Percentiles rank a stretch among this genome's conserved stretches.
These are phyloP conservation scores for Xylariaceae sp. DNA, from an alignment of 2,329 filamentous ascomycete genomes.

Conservation along the genomic window DNA sequence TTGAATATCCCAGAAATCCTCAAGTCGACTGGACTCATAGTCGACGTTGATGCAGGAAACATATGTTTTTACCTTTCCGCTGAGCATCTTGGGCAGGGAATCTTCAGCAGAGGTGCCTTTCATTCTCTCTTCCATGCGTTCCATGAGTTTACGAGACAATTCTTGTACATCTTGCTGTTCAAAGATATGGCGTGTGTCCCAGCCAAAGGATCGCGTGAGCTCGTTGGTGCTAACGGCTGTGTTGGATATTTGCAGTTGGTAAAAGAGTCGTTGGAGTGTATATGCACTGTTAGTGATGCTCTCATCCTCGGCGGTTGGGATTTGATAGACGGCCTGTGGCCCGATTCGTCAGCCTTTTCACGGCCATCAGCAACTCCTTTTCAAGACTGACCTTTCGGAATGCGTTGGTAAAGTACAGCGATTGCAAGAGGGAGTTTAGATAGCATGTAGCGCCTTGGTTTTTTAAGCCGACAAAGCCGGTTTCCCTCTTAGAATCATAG, in stretches of 20 bases:
- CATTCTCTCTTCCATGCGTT: conserved; percentile 96
- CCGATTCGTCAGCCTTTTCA: conserved; percentile 23
- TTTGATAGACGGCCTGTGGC: conserved; percentile 87
- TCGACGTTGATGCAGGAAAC: conserved; percentile 98
- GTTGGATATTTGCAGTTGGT: conserved; percentile 87
- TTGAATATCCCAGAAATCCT: conserved; percentile 99
- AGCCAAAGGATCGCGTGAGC: conserved; percentile 94
- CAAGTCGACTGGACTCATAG: conserved; percentile 92
- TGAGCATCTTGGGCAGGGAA: conserved; percentile 87
- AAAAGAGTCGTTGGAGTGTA: conserved; percentile 91
- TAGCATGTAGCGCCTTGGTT: conserved; percentile 96
- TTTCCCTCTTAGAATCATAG: conserved; percentile 99
- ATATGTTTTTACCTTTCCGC: conserved; percentile 98
- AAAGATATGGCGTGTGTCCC: conserved; percentile 97
- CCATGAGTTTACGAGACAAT: conserved; percentile 94
- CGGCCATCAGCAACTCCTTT: background rate
- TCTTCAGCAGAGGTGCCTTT: conserved; percentile 94
- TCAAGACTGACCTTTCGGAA: conserved; percentile 78
- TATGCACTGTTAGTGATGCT: conserved; percentile 88
- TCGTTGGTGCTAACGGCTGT: conserved; percentile 88
- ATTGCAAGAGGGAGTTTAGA: conserved; percentile 83
- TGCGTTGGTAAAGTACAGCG: conserved; percentile 85
- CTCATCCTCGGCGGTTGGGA: conserved; percentile 87
- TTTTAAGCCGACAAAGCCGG: conserved; percentile 93
- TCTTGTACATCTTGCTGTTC: conserved; percentile 99